Evolutionary conservation across 768 basidiomycete genomes (phyloP).

Genomic region (Mycena venus): DNA sequence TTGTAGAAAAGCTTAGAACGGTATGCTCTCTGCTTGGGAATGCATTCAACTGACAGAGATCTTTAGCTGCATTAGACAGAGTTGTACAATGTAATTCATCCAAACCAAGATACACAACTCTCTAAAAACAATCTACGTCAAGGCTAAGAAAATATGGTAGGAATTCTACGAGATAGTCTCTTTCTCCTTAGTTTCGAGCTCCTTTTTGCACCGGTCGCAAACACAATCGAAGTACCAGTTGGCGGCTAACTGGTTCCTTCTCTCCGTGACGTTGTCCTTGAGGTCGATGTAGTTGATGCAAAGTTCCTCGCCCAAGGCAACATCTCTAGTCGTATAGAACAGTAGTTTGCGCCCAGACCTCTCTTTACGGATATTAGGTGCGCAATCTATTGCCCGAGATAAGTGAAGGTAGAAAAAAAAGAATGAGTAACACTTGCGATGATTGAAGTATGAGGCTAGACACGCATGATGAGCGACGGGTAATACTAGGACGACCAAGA

Average conservation of each 20-base stretch:
- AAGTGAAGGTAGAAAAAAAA: neutral
- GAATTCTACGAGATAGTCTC: neutral
- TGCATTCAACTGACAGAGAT: neutral
- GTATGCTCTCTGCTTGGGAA: neutral
- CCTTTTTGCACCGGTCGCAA: slow-evolving; percentile 37
- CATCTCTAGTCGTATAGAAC: slow-evolving; percentile 53
- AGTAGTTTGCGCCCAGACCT: slow-evolving; percentile 51
- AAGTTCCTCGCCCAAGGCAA: slow-evolving; percentile 56
- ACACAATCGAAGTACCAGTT: slow-evolving; percentile 44
- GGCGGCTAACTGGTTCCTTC: slow-evolving; percentile 30
- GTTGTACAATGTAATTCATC: neutral
- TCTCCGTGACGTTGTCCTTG: slow-evolving; percentile 29
- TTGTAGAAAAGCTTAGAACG: neutral
- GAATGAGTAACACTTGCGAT: slow-evolving; percentile 56
- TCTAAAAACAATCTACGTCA: neutral
- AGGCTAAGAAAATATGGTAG: neutral
- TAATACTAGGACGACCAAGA: neutral
- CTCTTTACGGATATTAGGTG: slow-evolving; percentile 56
- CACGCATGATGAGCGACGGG: neutral
- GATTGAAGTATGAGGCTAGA: slow-evolving; percentile 75
- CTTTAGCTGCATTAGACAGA: neutral
- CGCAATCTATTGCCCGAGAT: slow-evolving; percentile 50
- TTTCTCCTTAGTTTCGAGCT: slow-evolving; percentile 15
- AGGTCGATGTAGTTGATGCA: slow-evolving; percentile 60
- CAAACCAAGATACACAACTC: neutral